Evolutionary conservation across 2,329 filamentous ascomycete genomes (phyloP).

Genomic region (Exophiala calicioides): DNA sequence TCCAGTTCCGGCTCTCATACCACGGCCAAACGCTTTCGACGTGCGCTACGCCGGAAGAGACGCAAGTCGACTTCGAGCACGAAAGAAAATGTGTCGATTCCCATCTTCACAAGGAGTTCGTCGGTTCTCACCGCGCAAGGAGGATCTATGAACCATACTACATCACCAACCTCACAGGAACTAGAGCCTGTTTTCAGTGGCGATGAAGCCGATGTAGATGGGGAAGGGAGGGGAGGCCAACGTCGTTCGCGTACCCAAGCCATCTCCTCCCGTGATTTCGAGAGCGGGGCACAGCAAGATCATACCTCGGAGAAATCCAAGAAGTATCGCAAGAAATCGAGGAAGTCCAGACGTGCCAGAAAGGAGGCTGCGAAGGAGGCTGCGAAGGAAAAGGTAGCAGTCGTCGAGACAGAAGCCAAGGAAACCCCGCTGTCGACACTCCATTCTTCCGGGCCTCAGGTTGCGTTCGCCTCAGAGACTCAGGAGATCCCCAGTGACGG

Average conservation of each 20-base stretch:
- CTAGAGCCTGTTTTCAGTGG: conserved; percentile 43
- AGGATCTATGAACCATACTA: conserved; percentile 17
- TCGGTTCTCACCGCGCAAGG: conserved; percentile 40
- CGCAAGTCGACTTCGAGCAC: conserved; percentile 77
- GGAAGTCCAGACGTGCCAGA: conserved; percentile 24
- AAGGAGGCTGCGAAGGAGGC: conserved; percentile 31
- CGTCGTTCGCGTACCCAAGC: conserved; percentile 25
- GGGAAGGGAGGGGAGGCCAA: conserved; percentile 37
- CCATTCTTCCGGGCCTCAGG: conserved; percentile 40
- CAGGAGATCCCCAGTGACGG: conserved; percentile 35
- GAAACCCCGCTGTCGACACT: conserved; percentile 7
- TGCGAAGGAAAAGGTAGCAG: conserved; percentile 37
- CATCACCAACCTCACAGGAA: conserved; percentile 15
- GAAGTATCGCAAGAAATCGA: conserved; percentile 37
- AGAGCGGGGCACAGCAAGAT: conserved; percentile 32
- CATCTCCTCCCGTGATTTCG: conserved; percentile 51
- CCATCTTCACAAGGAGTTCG: conserved; percentile 39
- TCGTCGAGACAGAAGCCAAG: conserved; percentile 7
- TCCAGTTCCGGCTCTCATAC: conserved; percentile 67
- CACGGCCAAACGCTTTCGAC: conserved; percentile 72
- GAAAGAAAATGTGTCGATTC: conserved; percentile 57
- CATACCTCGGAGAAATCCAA: conserved; percentile 32
- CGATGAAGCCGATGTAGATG: conserved; percentile 57
- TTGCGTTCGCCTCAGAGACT: conserved; percentile 58
- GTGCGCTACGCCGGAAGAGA: conserved; percentile 69